Evolutionary conservation across 164 flowering plant genomes (phyloP), one percentile per base, ranked within the genome.

Genomic region (Macadamia integrifolia): DNA sequence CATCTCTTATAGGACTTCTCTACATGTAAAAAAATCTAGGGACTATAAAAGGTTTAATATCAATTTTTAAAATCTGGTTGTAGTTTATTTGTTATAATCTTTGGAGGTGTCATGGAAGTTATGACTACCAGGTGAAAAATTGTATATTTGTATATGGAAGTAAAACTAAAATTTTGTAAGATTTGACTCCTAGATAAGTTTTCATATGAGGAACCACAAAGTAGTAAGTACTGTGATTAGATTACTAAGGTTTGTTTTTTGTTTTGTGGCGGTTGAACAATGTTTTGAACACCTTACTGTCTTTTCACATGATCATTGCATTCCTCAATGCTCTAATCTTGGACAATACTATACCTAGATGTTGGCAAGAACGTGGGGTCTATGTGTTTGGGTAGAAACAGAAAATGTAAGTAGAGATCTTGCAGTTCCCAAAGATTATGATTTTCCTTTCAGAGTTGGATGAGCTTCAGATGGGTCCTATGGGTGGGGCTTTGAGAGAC

Each of bases 321-420:
- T 94, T 94, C 81, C 81, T 94, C 12, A 83, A 87, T 30, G 97
- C 98, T 31, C 78, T 92, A 9, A 75, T 94, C 60, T 75, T 94
- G 52, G 99, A 94, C 79, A 94, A 94, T 79, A 92, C 97, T 0
- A 98, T 92, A 9, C 97, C 99, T 6, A 97, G 99, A 29, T 86
- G 95, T 75, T 74, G 75, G 60, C 97, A 88, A 71, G 99, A 94
- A 71, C 95, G 99, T 8, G 99, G 99, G 9, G 93, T 92, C 0
- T 94, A 94, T 44, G 23, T 23, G 86, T 86, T 3, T 94, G 99
- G 99, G 87, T 96, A 30, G 93, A 88, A 28, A 64, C 82, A 2
- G 95, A 90, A 71, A 80, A 86, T 62, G 97, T 91, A 62, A 84
- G 85, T 78, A 90, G 93, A 67, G 97, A 94, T 50, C 91, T 92